Conservation (phyloP, 805 yeast genomes). For the Yarrowia sp. region DNA sequence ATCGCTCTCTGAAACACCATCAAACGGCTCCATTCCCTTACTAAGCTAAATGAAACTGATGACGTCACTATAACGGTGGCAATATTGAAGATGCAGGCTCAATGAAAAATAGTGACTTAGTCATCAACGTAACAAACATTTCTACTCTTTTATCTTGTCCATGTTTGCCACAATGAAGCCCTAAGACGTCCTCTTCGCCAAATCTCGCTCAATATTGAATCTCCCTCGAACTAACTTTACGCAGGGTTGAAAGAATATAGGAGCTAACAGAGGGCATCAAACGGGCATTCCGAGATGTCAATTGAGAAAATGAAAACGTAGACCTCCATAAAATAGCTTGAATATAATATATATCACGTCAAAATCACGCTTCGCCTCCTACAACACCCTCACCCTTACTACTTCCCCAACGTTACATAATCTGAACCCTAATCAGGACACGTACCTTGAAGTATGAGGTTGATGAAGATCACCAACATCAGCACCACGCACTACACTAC, state of each 20-base stretch:
- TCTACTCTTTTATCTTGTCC: no score
- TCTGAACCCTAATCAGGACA: slow-evolving; percentile 35
- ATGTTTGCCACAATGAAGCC: no score
- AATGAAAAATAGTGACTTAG: not conserved
- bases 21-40: no score
- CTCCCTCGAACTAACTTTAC: slow-evolving; percentile 1
- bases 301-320: not conserved
- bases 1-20: no score
- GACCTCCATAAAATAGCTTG: no score
- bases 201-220: no score
- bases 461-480: slow-evolving; percentile 22
- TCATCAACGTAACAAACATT: no score
- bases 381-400: not conserved
- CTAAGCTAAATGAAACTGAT: not conserved
- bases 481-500: slow-evolving; percentile 14
- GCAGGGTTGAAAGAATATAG: not conserved
- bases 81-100: not conserved
- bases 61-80: slow-evolving; percentile 11
- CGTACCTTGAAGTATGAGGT: slow-evolving; percentile 26
- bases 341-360: no score
- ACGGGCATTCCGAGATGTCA: not conserved
- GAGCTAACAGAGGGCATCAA: not conserved
- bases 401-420: slow-evolving; percentile 1
- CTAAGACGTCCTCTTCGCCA: no score
- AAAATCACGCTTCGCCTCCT: no score